Evolutionary conservation across 306 rosid genomes (phyloP), one percentile per base, ranked within the genome.

Genomic region (Fragaria nilgerrensis): DNA sequence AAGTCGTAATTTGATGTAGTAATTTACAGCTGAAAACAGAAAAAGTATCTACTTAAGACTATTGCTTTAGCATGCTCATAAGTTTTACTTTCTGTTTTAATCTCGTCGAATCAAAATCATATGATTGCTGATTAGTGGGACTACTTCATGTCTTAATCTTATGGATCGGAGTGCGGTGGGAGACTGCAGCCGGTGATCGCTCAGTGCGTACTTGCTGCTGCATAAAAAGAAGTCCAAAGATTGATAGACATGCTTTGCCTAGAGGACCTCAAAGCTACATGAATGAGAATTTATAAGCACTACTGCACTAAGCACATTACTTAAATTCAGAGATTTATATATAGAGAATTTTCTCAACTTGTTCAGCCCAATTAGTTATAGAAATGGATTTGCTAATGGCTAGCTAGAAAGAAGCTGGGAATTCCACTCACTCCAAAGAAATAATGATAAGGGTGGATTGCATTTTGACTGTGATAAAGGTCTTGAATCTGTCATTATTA

Each of bases 401-500:
- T 55, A 55, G 27, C 25, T 20, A 55, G 61, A 1, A 20, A 55
- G 61, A 55, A 53, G n/a, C 61, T n/a, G 61, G 25, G 61, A 55
- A 55, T n/a, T 73, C 68, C 77, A 53, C 76, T 53, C 48, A 73
- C 49, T 53, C 22, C 76, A 37, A 39, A 65, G 55, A 14, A 25
- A 63, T 37, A 41, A 72, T 70, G 79, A 77, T 67, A 53, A 19
- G 73, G 78, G 79, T 77, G 83, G 86, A 88, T 86, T 80, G 83
- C 82, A 78, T 79, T 73, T 84, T 91, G 91, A 88, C 86, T 68
- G 61, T 75, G 80, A 74, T 76, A 75, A 37, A 79, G 81, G 76
- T 68, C 79, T 78, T 78, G 78, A 75, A 78, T 29, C 32, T 77
- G 84, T 73, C 56, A 76, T 90, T 69, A 85, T 86, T 80, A 75